A percentile compares a stretch with the other conserved stretches of the same genome.
Conservation (phyloP, 306 rosid genomes). For the Mimosa bimucronata region DNA sequence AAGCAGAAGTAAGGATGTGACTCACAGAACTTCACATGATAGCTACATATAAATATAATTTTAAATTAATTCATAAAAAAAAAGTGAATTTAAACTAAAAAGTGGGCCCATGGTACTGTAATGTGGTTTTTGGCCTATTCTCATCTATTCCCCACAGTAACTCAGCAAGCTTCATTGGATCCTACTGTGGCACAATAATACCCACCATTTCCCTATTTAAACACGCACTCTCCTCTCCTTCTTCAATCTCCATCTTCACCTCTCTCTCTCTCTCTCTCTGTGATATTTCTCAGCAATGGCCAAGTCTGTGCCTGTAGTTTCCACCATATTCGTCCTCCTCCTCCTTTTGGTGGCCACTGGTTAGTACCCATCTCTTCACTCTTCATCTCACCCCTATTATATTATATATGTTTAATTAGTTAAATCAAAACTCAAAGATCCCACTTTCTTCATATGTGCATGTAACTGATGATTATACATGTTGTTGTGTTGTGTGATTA, state of each 20-base stretch:
- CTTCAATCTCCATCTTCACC: neutral
- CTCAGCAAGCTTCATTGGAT: neutral
- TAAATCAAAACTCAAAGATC: neutral
- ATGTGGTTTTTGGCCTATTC: neutral
- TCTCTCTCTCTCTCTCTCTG: neutral
- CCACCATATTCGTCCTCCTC: conserved; percentile 46
- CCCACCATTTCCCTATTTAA: neutral
- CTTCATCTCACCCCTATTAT: neutral
- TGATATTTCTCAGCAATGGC: conserved; percentile 37
- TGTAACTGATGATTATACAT: neutral
- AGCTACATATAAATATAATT: too few relatives aligned
- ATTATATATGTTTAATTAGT: neutral
- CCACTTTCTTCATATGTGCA: neutral
- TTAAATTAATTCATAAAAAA: too few relatives aligned
- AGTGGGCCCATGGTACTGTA: neutral
- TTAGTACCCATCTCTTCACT: neutral
- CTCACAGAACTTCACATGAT: too few relatives aligned
- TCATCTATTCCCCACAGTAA: neutral
- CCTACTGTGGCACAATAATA: neutral
- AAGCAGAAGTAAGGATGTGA: too few relatives aligned
- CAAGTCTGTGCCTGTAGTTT: conserved; percentile 45
- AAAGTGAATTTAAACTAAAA: too few relatives aligned
- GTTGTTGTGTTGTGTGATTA: neutral
- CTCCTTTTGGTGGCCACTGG: conserved; percentile 61
- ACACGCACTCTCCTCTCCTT: neutral